Base-by-base conservation (phyloP, 768 basidiomycete genomes). In the Steccherinum ochraceum region DNA sequence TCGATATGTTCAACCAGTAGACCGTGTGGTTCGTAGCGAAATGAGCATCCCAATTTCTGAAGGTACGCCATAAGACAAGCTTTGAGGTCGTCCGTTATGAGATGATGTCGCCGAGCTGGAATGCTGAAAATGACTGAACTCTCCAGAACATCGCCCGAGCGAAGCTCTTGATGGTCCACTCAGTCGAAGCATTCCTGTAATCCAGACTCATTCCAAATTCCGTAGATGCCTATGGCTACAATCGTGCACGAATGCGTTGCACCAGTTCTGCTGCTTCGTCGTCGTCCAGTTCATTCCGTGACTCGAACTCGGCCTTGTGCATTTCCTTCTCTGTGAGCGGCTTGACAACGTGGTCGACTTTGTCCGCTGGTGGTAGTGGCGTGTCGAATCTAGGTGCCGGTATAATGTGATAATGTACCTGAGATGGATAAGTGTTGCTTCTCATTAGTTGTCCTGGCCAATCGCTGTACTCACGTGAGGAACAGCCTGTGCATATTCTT, bases 321-420 rank as follows among this genome's bases (percentile, higher is more conserved):
- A 88, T 82, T 52, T 80, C 75, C 51, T 65, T 67, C 56, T 66
- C 61, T 1, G 77, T 74, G 5, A 72, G 67, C 3, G 72, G 68
- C 3, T 50, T 54, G 19, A 56, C 53, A 21, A 58, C 56, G 21
- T 57, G 48, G 26, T 57, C 53, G n/a, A 50, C 45, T 12, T 49
- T 42, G 41, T 46, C 54, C 12, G 44, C 47, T 18, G 50, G 40
- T 20, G 57, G 45, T 7, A 35, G 30, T 7, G 51, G 12, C 3
- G 62, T 50, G 48, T 55, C 66, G 52, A 78, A 72, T 24, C 53
- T 69, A 2, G 86, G 86, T 1, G 86, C 85, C 1, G 86, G 86
- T 49, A 89, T 81, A 46, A 89, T 75, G 63, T 89, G 86, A 60
- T 82, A 86, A 62, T 87, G 86, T 24, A 87, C 86, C 84, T 86